phyloP scores from a whole-genome alignment of 2,329 filamentous ascomycete species.

The Pseudogymnoascus sp. region DNA sequence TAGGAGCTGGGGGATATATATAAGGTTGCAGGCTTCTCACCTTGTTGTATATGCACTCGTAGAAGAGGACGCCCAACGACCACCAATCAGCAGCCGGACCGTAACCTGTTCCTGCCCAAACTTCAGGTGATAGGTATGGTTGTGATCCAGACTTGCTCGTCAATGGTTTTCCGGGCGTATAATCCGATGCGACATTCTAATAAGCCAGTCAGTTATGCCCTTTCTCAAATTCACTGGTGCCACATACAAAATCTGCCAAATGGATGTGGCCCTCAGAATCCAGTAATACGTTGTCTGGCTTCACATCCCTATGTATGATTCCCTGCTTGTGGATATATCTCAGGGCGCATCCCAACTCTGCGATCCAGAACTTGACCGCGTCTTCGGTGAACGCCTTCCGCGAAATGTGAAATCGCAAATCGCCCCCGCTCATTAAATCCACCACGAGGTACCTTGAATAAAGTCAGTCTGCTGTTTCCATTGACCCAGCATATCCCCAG shows the following conservation, averaged over 20 bases:
- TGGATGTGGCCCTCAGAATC: slow-evolving; percentile 91
- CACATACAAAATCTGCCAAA: slow-evolving; percentile 87
- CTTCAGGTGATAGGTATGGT: slow-evolving; percentile 91
- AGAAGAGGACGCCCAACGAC: slow-evolving; percentile 96
- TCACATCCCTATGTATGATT: slow-evolving; percentile 85
- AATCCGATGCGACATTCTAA: slow-evolving; percentile 93
- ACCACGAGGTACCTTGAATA: slow-evolving; percentile 74
- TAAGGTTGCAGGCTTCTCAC: slow-evolving; percentile 37
- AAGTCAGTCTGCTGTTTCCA: slow-evolving; percentile 19
- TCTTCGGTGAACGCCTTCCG: slow-evolving; percentile 97
- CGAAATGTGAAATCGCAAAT: slow-evolving; percentile 94
- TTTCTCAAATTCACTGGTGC: not conserved
- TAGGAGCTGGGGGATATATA: not conserved
- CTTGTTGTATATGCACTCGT: slow-evolving; percentile 99
- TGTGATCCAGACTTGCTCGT: slow-evolving; percentile 96
- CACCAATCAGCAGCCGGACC: slow-evolving; percentile 93
- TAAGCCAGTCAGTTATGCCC: slow-evolving; percentile 14
- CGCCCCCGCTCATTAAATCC: slow-evolving; percentile 95
- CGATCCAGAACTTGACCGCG: slow-evolving; percentile 93
- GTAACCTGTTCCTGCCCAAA: slow-evolving; percentile 86
- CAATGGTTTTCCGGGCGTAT: slow-evolving; percentile 69
- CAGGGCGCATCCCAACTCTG: slow-evolving; percentile 84
- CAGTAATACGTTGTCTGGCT: slow-evolving; percentile 83
- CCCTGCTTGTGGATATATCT: slow-evolving; percentile 77
- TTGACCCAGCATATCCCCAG: slow-evolving; percentile 13